These are phyloP conservation scores for Pseudogymnoascus sp. DNA, from an alignment of 2,329 filamentous ascomycete genomes.

Conservation along the genomic window DNA sequence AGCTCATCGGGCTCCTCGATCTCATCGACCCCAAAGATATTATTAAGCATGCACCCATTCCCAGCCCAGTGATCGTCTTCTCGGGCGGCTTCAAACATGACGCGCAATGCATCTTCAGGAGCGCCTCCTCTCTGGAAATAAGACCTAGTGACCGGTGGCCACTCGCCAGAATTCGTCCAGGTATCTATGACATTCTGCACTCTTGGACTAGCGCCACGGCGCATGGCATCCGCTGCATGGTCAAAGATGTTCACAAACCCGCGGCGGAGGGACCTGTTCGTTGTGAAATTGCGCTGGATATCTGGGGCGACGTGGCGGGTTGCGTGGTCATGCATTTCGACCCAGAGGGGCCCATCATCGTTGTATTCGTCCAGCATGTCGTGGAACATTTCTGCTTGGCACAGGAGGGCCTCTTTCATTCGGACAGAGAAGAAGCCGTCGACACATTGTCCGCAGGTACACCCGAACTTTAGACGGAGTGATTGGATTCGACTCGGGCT, in stretches of 20 bases:
- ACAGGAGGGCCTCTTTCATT: constrained; percentile 27
- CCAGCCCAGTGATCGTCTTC: constrained; percentile 28
- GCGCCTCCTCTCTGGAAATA: constrained; percentile 31
- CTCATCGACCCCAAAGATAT: neutral
- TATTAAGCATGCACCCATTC: constrained; percentile 18
- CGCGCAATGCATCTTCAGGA: constrained; percentile 26
- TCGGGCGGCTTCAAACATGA: constrained; percentile 28
- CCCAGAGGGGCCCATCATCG: neutral
- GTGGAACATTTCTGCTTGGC: neutral
- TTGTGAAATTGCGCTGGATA: neutral
- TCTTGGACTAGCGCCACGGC: neutral
- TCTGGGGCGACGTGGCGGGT: neutral
- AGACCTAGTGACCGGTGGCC: constrained; percentile 13
- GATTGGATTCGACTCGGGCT: constrained; percentile 17
- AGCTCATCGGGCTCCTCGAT: constrained; percentile 21
- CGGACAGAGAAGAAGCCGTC: constrained; percentile 35
- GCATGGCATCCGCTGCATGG: neutral
- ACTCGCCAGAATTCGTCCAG: neutral
- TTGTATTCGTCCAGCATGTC: neutral
- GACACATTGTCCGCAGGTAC: constrained; percentile 35
- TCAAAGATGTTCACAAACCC: neutral
- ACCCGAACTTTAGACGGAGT: constrained; percentile 31
- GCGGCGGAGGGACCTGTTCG: neutral
- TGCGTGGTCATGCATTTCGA: neutral
- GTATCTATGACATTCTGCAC: neutral